Percentiles rank a stretch among this genome's conserved stretches.
Evolutionary conservation across 108 stramenopile species (phyloP).

Genomic region (Pseudonitzschia delicatissima): DNA sequence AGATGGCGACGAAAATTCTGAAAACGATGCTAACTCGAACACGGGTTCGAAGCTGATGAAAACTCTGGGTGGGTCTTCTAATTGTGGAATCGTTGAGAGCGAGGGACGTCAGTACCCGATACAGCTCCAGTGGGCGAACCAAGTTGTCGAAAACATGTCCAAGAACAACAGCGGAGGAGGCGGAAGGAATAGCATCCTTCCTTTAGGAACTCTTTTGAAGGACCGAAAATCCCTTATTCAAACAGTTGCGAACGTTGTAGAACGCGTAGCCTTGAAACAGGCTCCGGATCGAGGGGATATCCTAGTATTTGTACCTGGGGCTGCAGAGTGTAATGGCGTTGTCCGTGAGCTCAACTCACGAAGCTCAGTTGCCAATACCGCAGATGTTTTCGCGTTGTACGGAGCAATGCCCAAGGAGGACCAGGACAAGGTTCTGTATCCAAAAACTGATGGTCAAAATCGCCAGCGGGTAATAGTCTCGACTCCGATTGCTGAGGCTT

Average conservation of each 20-base stretch:
- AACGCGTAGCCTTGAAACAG: conserved; percentile 29
- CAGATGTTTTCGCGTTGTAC: conserved; percentile 64
- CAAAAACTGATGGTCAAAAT: neutral
- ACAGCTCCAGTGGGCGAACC: conserved; percentile 42
- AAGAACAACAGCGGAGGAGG: conserved; percentile 33
- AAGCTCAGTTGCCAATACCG: conserved; percentile 11
- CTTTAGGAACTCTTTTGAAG: conserved; percentile 12
- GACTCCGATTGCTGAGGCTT: conserved; percentile 85
- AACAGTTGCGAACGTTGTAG: conserved; percentile 43
- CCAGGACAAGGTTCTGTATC: conserved; percentile 66
- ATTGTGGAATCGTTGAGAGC: conserved; percentile 44
- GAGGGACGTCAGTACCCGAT: conserved; percentile 59
- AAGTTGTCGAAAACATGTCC: conserved; percentile 22
- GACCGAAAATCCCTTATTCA: conserved; percentile 28
- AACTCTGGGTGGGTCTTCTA: conserved; percentile 40
- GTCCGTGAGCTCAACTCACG: conserved; percentile 45
- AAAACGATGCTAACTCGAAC: conserved; percentile 1
- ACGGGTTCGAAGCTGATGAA: conserved; percentile 34
- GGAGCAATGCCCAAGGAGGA: conserved; percentile 59
- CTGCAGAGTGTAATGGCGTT: conserved; percentile 68
- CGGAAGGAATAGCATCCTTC: conserved; percentile 11
- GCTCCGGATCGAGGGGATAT: conserved; percentile 65
- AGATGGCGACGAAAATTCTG: conserved; percentile 12
- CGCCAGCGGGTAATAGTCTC: conserved; percentile 70
- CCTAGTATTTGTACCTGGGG: conserved; percentile 83